phyloP scores from a whole-genome alignment of 2,329 filamentous ascomycete genomes.

The Fusarium nygamai region DNA sequence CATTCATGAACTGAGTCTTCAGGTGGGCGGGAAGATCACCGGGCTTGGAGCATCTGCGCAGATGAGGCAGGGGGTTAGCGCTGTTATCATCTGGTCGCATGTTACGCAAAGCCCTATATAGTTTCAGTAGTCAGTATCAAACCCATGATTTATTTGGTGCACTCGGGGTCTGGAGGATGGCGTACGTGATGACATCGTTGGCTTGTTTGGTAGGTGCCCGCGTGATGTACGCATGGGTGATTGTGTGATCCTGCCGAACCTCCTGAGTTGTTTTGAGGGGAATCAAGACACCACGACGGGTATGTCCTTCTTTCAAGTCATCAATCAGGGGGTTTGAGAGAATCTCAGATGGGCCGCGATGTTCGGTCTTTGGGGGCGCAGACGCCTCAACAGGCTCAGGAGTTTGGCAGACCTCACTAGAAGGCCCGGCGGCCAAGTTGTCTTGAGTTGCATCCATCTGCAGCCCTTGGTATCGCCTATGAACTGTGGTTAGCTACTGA shows the following conservation, averaged over 20 bases:
- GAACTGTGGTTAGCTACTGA: neutral
- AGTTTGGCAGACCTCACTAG: conserved; percentile 9
- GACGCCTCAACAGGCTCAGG: conserved; percentile 13
- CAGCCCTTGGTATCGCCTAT: neutral
- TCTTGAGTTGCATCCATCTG: neutral
- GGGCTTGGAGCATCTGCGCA: conserved; percentile 80
- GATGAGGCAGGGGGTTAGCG: conserved; percentile 73
- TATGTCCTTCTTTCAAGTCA: conserved; percentile 48
- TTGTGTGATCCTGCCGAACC: conserved; percentile 65
- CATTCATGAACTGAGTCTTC: conserved; percentile 69
- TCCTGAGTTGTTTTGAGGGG: conserved; percentile 73
- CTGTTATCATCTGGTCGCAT: conserved; percentile 66
- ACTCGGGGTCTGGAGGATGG: conserved; percentile 25
- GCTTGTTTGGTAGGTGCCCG: conserved; percentile 77
- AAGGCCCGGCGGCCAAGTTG: conserved; percentile 29
- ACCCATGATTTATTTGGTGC: neutral
- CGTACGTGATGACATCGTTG: conserved; percentile 77
- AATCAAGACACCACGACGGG: conserved; percentile 62
- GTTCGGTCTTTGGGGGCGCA: conserved; percentile 32
- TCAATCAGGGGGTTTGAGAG: conserved; percentile 52
- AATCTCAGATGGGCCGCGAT: conserved; percentile 37
- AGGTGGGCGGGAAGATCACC: conserved; percentile 73
- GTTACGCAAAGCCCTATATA: conserved; percentile 62
- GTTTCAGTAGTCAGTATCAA: conserved; percentile 25
- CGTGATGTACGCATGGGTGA: conserved; percentile 75